Evolutionary conservation across 768 basidiomycete species (phyloP), one percentile per base, ranked within the genome.

Genomic region (Leccinum rimulosum): DNA sequence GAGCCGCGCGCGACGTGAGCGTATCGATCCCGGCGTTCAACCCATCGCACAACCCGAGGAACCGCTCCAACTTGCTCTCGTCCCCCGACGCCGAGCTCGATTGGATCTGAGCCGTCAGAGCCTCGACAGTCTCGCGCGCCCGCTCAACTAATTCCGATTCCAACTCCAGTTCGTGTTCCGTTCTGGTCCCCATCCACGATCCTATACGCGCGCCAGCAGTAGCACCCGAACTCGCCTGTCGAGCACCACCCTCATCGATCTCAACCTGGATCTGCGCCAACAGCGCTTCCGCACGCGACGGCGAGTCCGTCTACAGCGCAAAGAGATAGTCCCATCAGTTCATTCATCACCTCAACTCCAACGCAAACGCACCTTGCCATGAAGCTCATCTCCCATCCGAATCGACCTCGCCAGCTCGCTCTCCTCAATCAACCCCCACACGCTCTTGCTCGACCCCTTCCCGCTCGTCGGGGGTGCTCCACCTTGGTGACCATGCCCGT

Each of bases 401-500:
- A 92, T 85, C 14, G 84, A 82, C 71, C 81, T 84, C 3, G 91
- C 91, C 30, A 93, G 76, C 71, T 90, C 87, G 70, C 91, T 92
- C 61, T 91, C 89, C 71, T 93, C 89, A 55, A 93, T 89, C 84
- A 93, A 82, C 0, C 83, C 84, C 91, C 91, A 93, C 12, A 93
- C 82, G 1, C 89, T 89, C 65, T 84, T 91, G 8, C 81, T 80
- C 6, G 74, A 64, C 4, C 84, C 85, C n/a, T 83, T 79, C 5
- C 84, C 83, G 59, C 80, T 81, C 49, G 50, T 3, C 8, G 63
- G 64, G 15, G 67, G 64, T 25, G 43, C 17, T 19, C n/a, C 40
- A 4, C 61, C 64, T 11, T 70, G 68, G 12, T 65, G 67, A 6
- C 61, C 65, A 3, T 67, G 51, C 5, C 51, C 52, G 19, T 54